Conservation (phyloP, 257 asterid genomes). For the Henckelia pumila region DNA sequence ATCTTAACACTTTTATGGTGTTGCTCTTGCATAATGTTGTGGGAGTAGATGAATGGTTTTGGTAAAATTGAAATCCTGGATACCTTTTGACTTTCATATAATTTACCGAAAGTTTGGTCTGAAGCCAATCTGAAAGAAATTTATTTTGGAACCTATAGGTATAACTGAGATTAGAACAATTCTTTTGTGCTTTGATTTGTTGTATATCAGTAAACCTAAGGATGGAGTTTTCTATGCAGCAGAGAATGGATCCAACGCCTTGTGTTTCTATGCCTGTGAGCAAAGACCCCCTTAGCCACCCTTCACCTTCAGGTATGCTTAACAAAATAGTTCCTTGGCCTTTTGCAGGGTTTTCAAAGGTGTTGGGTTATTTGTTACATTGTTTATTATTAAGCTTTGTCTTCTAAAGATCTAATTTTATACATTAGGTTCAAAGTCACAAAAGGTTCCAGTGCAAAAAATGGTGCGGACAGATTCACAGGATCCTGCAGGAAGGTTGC, state of each 20-base stretch:
- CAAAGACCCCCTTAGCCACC: slow-evolving; percentile 47
- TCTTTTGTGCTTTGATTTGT: slow-evolving; percentile 15
- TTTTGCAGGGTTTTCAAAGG: slow-evolving; percentile 8
- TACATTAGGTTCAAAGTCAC: slow-evolving; percentile 56
- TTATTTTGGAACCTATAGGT: not conserved
- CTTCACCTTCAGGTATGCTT: slow-evolving; percentile 52
- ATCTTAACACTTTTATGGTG: no score
- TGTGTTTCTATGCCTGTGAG: slow-evolving; percentile 35
- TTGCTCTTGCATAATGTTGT: no score
- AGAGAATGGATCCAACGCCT: slow-evolving; percentile 58
- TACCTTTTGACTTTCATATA: no score
- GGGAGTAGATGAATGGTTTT: no score
- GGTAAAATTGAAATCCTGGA: no score
- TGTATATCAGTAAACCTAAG: not conserved
- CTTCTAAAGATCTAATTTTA: slow-evolving; percentile 23
- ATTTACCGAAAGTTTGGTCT: not conserved
- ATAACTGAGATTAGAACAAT: not conserved
- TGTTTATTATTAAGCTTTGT: slow-evolving; percentile 26
- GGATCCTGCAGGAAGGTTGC: slow-evolving; percentile 99
- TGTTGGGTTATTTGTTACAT: slow-evolving; percentile 16
- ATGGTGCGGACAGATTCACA: slow-evolving; percentile 88
- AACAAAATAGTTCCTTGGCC: slow-evolving; percentile 22
- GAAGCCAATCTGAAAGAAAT: not conserved
- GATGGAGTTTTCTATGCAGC: slow-evolving; percentile 19
- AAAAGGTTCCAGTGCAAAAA: slow-evolving; percentile 79